Evolutionary conservation across 2,329 filamentous ascomycete genomes (phyloP).

Genomic region (Exophiala calicioides): DNA sequence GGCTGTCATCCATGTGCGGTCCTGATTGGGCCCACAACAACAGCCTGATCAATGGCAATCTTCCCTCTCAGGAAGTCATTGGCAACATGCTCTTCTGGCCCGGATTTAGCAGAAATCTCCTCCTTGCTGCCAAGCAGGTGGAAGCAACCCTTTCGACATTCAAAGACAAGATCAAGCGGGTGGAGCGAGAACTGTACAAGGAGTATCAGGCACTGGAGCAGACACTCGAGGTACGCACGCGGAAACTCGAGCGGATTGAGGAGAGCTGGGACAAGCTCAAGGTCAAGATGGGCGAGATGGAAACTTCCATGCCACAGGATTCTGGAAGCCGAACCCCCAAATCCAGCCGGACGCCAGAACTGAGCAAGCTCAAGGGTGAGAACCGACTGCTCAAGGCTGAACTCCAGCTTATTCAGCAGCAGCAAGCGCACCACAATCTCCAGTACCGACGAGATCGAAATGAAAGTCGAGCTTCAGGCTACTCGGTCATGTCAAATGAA

Average conservation of each 20-base stretch:
- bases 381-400: constrained; percentile 63
- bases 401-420: constrained; percentile 64
- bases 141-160: constrained; percentile 78
- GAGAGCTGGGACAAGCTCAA: constrained; percentile 68
- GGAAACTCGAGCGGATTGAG: constrained; percentile 86
- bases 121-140: constrained; percentile 82
- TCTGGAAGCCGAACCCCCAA: constrained; percentile 21
- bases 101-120: constrained; percentile 85
- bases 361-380: constrained; percentile 60
- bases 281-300: constrained; percentile 29
- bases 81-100: constrained; percentile 73
- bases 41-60: constrained; percentile 80
- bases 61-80: constrained; percentile 83
- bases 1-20: constrained; percentile 81
- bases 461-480: constrained; percentile 28
- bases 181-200: constrained; percentile 88
- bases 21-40: constrained; percentile 90
- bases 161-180: constrained; percentile 73
- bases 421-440: constrained; percentile 26
- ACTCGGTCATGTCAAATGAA: constrained; percentile 25
- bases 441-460: constrained; percentile 26
- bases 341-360: constrained; percentile 49
- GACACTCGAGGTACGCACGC: constrained; percentile 74
- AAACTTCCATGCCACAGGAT: constrained; percentile 16
- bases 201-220: constrained; percentile 87